Base-by-base conservation (phyloP, 2,329 filamentous ascomycete genomes). In the Herpotrichia juniperi region DNA sequence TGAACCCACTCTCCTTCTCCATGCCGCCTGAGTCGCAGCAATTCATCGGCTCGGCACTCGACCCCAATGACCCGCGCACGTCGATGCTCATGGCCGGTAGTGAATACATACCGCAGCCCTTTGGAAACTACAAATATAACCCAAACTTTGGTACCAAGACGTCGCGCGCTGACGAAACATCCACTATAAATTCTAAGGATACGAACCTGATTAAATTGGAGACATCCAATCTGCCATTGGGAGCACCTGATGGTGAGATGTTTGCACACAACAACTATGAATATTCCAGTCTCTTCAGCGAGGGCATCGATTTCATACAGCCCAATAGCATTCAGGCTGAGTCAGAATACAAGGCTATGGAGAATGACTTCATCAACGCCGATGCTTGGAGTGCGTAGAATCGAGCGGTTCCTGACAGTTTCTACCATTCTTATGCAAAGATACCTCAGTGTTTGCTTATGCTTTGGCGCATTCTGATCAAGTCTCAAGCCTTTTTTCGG, bases 21-120 rank as follows among this genome's bases (percentile, higher is more conserved):
- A 67, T 85, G 19, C 81, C 83, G 19, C 67, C 77, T 3, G 79
- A 85, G 57, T 75, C 80, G 1, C 81, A 84, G 63, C 79, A 81
- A 61, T 70, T 85, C 16, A 70, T 85, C 5, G 80, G 78, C 14
- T 71, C 74, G 2, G 68, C 71, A 0, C 67, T 82, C 4, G 77
- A 80, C 53, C 68, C 72, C 2, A 76, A 72, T 25, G 77, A 82
- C 53, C 74, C 77, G 3, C 68, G 74, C 48, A 77, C 76, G 17
- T 63, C 75, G 32, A 71, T 77, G 56, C 71, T 81, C 51, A 81
- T 81, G 77, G 68, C 69, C 22, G 76, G 76, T 10, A 76, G 73
- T 43, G 74, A 76, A 16, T 67, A 69, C 35, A 54, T 76, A 14
- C 66, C 72, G n/a, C 75, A 76, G 53, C 68, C 72, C 44, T 49